A percentile compares a stretch with the other conserved stretches of the same genome.
Conservation (phyloP, 2,329 filamentous ascomycete genomes). For the Chaetomium strumarium region DNA sequence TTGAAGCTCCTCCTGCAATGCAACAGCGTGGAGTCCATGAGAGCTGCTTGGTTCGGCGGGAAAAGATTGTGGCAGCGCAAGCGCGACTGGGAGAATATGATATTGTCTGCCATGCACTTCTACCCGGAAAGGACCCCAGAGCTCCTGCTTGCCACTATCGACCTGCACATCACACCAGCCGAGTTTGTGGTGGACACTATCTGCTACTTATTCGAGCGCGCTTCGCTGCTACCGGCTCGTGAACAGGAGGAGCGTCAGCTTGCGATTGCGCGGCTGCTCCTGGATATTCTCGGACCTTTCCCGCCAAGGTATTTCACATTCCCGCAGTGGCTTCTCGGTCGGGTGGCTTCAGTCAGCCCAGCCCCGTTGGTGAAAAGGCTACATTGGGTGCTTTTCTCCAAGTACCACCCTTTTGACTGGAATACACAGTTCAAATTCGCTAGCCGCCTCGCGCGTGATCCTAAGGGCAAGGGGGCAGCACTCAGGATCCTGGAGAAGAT, state of each 20-base stretch:
- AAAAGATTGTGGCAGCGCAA: neutral
- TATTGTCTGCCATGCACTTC: slow-evolving; percentile 14
- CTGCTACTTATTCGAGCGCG: slow-evolving; percentile 12
- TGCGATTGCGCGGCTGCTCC: slow-evolving; percentile 12
- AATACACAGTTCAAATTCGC: slow-evolving; percentile 46
- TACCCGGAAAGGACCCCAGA: slow-evolving; percentile 16
- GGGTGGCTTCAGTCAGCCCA: slow-evolving; percentile 9
- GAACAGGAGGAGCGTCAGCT: neutral
- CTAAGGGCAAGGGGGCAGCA: slow-evolving; percentile 36
- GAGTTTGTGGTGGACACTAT: slow-evolving; percentile 23
- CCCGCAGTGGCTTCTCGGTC: slow-evolving; percentile 33
- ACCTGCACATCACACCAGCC: slow-evolving; percentile 6
- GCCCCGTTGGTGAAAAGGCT: slow-evolving; percentile 29
- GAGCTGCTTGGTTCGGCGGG: slow-evolving; percentile 10
- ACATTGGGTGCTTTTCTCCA: slow-evolving; percentile 31
- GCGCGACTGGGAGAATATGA: slow-evolving; percentile 13
- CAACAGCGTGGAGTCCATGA: slow-evolving; percentile 8
- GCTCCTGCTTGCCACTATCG: slow-evolving; percentile 22
- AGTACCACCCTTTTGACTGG: slow-evolving; percentile 31
- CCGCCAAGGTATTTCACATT: slow-evolving; percentile 27
- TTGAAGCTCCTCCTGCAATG: neutral
- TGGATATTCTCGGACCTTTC: slow-evolving; percentile 17
- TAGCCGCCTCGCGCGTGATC: slow-evolving; percentile 36
- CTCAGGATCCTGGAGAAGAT: slow-evolving; percentile 40
- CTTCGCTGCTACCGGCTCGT: neutral